Base-by-base conservation (phyloP, 768 basidiomycete genomes). In the Rubroboletus satanas region DNA sequence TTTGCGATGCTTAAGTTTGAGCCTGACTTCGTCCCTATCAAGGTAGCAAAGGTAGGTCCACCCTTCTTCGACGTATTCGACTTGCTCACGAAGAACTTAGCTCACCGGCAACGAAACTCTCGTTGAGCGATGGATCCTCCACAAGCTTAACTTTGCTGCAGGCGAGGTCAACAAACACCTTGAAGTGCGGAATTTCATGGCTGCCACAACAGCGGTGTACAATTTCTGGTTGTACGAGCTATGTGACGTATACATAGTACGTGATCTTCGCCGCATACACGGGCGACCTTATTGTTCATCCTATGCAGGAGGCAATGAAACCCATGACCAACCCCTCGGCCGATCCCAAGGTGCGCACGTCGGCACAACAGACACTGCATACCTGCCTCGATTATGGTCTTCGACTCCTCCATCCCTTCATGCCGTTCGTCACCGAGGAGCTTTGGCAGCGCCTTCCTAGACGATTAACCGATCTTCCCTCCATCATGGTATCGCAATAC, bases 1-100 rank as follows among this genome's bases (percentile, higher is more conserved):
- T 98, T 99, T 64, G 96, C 95, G n/a, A 93, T 98, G 89, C 83
- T 98, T 71, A 96, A 96, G 75, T 78, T 99, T 32, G 94, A 93
- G 53, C 84, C 84, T 38, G 72, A 77, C 39, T 98, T 97, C 63
- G 83, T 87, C 31, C 93, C 96, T 15, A 77, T 83, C 55, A 74
- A 83, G 1, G 75, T 79, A 4, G 74, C 84, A 12, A 83, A 88
- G 80, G 94, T 90, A 55, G 44, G n/a, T 77, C 63, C 3, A 5
- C 51, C 35, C 4, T 29, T 38, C 4, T 11, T 18, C 29, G 23
- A 8, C 31, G 11, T 31, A 7, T 47, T 32, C 4, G 10, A 49
- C 15, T 52, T 62, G 36, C 66, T 58, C 14, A 48, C 44, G 36
- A 43, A 42, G 52, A 35, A 36, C 49, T 0, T 52, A 96, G 92